Evolutionary conservation across 495 filamentous ascomycete species (phyloP).

Genomic region (Rhypophila decipiens): DNA sequence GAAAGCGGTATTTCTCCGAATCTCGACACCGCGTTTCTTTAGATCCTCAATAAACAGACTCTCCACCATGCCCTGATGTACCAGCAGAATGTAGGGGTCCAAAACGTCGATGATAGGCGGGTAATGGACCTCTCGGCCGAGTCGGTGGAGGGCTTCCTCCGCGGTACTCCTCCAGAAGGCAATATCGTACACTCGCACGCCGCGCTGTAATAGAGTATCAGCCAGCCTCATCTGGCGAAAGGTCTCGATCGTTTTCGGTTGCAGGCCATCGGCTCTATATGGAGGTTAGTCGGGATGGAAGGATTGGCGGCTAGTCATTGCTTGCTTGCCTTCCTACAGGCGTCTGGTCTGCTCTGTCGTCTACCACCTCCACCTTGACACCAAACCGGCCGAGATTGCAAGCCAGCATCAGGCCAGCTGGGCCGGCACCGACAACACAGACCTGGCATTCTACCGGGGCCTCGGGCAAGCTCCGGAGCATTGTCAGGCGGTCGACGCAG

Average conservation of each 20-base stretch:
- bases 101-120: conserved; percentile 56
- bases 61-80: conserved; percentile 72
- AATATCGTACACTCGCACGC: conserved; percentile 63
- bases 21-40: conserved; percentile 46
- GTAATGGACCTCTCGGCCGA: conserved; percentile 46
- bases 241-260: conserved; percentile 48
- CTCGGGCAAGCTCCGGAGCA: conserved; percentile 33
- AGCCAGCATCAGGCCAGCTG: conserved; percentile 65
- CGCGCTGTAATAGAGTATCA: conserved; percentile 53
- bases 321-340: conserved; percentile 47
- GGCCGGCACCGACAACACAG: conserved; percentile 64
- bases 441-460: conserved; percentile 41
- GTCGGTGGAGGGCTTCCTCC: conserved; percentile 45
- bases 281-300: not conserved
- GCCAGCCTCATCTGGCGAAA: conserved; percentile 60
- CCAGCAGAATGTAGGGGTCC: conserved; percentile 65
- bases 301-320: not conserved
- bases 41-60: conserved; percentile 60
- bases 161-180: conserved; percentile 63
- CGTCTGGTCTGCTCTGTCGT: conserved; percentile 56
- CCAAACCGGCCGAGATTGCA: conserved; percentile 62
- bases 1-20: conserved; percentile 53
- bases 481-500: conserved; percentile 28
- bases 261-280: conserved; percentile 57
- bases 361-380: conserved; percentile 53